Evolutionary conservation across 306 rosid species (phyloP).

Genomic region (Hylodesmum podocarpum): DNA sequence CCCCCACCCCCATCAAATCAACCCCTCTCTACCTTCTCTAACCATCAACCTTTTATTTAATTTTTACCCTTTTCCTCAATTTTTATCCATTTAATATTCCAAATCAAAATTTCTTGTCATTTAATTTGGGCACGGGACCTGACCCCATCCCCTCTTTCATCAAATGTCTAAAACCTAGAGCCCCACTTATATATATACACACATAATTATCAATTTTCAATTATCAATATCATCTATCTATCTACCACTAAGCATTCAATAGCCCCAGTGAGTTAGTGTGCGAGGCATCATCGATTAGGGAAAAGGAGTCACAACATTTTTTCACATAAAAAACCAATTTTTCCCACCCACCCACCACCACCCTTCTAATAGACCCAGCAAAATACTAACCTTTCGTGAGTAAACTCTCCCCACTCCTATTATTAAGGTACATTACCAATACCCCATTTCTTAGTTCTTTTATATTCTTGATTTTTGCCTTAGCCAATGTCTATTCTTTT

Average conservation of each 20-base stretch:
- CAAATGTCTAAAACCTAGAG: constrained; percentile 40
- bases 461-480: constrained; percentile 38
- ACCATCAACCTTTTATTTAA: neutral
- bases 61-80: neutral
- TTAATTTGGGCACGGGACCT: constrained; percentile 63
- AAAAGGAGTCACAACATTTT: constrained; percentile 23
- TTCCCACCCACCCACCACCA: constrained; percentile 27
- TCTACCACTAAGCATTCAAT: constrained; percentile 22
- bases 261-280: neutral
- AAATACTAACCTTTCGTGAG: constrained; percentile 38
- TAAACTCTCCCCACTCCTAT: constrained; percentile 33
- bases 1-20: neutral
- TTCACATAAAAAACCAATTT: constrained; percentile 36
- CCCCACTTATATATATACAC: constrained; percentile 24
- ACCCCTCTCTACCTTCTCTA: neutral
- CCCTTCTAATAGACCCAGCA: constrained; percentile 34
- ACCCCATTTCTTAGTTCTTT: constrained; percentile 10
- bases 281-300: constrained; percentile 40
- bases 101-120: neutral
- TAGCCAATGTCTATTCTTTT: constrained; percentile 44
- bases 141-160: constrained; percentile 28
- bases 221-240: neutral
- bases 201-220: neutral
- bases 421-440: constrained; percentile 57
- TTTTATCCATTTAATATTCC: neutral